Evolutionary conservation across 1,284 basidiomycete genomes (phyloP).

Genomic region (Ustilago loliicola): DNA sequence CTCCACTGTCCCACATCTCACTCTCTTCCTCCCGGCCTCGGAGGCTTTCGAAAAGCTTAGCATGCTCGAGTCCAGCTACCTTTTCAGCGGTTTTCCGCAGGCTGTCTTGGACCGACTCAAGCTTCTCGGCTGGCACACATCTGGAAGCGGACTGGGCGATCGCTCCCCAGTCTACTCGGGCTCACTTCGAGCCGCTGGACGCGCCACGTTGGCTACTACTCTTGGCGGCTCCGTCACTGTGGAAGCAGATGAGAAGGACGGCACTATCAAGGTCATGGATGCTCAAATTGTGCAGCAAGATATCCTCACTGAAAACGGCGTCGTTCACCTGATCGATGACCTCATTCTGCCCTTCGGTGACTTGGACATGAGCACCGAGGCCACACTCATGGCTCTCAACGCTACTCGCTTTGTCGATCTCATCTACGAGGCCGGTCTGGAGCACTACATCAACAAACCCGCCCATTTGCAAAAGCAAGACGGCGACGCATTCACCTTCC

Average conservation of each 20-base stretch:
- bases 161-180: conserved; percentile 59
- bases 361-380: conserved; percentile 89
- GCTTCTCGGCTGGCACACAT: conserved; percentile 66
- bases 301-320: conserved; percentile 72
- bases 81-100: conserved; percentile 54
- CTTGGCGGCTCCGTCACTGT: conserved; percentile 61
- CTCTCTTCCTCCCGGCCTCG: conserved; percentile 89
- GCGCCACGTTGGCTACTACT: conserved; percentile 51
- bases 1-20: conserved; percentile 76
- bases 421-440: conserved; percentile 77
- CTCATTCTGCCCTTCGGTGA: conserved; percentile 83
- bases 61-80: conserved; percentile 55
- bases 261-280: conserved; percentile 36
- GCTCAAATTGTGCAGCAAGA: conserved; percentile 61
- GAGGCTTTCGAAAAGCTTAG: conserved; percentile 77
- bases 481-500: conserved; percentile 70
- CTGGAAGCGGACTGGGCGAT: conserved; percentile 58
- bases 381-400: conserved; percentile 88
- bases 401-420: conserved; percentile 92
- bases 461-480: conserved; percentile 36
- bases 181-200: conserved; percentile 23
- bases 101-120: conserved; percentile 61
- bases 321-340: conserved; percentile 87
- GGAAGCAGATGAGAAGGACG: conserved; percentile 20
- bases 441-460: conserved; percentile 72